Evolutionary conservation across 164 flowering plant genomes (phyloP).

Genomic region (Annona squamosa): DNA sequence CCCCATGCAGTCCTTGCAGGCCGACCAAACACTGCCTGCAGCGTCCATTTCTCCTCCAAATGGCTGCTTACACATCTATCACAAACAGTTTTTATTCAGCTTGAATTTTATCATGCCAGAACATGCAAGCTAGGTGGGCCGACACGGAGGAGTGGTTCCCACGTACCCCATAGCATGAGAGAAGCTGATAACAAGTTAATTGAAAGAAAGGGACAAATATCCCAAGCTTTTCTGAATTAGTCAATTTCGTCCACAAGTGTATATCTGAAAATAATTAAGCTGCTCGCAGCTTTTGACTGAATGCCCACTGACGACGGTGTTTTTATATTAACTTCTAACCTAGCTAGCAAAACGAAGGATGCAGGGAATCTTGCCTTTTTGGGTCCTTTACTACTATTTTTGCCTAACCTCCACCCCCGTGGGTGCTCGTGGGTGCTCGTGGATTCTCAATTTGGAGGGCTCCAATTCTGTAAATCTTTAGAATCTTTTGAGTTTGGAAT

Average conservation of each 20-base stretch:
- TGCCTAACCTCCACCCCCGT: neutral
- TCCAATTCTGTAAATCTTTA: neutral
- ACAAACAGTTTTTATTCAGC: too few species aligned
- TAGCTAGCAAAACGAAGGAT: neutral
- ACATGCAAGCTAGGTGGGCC: neutral
- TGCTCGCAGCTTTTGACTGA: neutral
- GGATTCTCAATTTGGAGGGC: neutral
- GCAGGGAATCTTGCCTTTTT: neutral
- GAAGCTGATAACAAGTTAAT: neutral
- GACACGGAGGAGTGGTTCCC: neutral
- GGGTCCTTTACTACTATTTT: neutral
- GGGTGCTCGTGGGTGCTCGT: neutral
- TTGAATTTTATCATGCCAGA: too few species aligned
- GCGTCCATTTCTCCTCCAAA: too few species aligned
- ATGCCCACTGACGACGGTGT: neutral
- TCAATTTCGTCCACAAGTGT: neutral
- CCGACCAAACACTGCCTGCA: too few species aligned
- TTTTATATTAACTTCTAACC: neutral
- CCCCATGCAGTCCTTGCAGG: too few species aligned
- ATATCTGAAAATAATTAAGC: neutral
- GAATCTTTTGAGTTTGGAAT: neutral
- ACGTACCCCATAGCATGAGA: neutral
- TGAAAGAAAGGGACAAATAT: neutral
- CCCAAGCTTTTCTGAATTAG: neutral
- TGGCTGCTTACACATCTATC: too few species aligned